A percentile compares a stretch with the other conserved stretches of the same genome.
Evolutionary conservation across 495 filamentous ascomycete species (phyloP).

Genomic region (Hypoxylon lenormandii): DNA sequence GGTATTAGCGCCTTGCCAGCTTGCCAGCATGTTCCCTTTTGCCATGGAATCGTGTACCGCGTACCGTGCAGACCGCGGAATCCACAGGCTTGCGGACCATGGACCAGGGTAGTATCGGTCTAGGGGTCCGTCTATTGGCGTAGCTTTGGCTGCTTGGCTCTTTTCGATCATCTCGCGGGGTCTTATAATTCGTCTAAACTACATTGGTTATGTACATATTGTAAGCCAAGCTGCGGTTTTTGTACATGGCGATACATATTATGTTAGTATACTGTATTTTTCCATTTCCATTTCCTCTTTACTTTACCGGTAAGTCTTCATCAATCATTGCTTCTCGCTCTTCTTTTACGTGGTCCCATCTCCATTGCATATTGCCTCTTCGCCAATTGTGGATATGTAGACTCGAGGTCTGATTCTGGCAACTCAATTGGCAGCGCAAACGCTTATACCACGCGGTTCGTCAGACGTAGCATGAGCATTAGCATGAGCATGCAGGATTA

Average conservation of each 20-base stretch:
- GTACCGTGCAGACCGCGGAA: too few relatives aligned
- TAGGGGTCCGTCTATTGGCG: conserved; percentile 29
- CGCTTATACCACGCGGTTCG: conserved; percentile 28
- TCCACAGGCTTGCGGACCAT: neutral
- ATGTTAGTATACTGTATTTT: too few relatives aligned
- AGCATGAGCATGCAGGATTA: conserved; percentile 29
- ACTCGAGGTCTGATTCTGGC: conserved; percentile 5
- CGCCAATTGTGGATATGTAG: conserved; percentile 26
- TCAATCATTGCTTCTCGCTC: conserved; percentile 40
- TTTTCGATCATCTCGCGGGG: conserved; percentile 42
- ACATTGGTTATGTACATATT: too few relatives aligned
- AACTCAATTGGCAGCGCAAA: conserved; percentile 28
- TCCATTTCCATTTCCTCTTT: conserved; percentile 14
- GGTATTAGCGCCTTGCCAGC: conserved; percentile 35
- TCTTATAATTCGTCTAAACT: conserved; percentile 11
- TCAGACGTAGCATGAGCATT: conserved; percentile 41
- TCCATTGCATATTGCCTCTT: neutral
- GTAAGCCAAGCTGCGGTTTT: too few relatives aligned
- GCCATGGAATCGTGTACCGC: too few relatives aligned
- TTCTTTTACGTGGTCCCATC: neutral
- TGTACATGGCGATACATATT: conserved; percentile 10
- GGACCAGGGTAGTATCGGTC: conserved; percentile 35
- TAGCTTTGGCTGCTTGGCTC: conserved; percentile 13
- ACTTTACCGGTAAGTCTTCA: conserved; percentile 37
- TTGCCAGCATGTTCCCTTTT: conserved; percentile 34